Evolutionary conservation across 179 eudicot species (phyloP).

Genomic region (Spinacia oleracea): DNA sequence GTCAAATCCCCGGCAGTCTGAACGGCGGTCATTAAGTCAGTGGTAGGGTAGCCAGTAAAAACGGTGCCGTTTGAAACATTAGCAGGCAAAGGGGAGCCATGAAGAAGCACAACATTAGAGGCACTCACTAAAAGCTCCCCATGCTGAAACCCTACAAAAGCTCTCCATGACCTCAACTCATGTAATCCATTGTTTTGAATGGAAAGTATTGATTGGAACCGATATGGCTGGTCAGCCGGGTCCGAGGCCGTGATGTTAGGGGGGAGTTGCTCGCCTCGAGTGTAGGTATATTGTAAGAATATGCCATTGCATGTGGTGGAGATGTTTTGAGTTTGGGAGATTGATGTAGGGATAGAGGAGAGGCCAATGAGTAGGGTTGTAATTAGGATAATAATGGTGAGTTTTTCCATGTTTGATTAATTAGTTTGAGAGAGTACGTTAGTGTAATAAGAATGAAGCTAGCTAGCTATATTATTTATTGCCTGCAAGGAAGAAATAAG

Average conservation of each 20-base stretch:
- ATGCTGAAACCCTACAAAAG: constrained; percentile 35
- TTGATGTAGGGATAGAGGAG: constrained; percentile 7
- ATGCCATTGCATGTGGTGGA: constrained; percentile 14
- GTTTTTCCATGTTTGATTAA: constrained; percentile 8
- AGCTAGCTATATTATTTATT: too few species aligned
- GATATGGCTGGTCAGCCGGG: constrained; percentile 6
- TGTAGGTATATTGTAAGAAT: constrained; percentile 23
- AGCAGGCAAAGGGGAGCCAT: constrained; percentile 48
- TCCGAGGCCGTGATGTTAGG: constrained; percentile 18
- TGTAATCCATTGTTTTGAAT: constrained; percentile 20
- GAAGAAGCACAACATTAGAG: constrained; percentile 30
- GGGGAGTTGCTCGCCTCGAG: constrained; percentile 18
- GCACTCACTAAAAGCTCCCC: constrained; percentile 35
- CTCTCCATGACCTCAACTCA: constrained; percentile 37
- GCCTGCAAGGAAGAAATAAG: neutral
- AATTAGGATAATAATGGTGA: neutral
- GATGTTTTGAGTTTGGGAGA: constrained; percentile 18
- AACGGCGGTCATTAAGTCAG: constrained; percentile 55
- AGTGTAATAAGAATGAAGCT: neutral
- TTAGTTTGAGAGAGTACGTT: neutral
- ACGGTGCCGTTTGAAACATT: constrained; percentile 53
- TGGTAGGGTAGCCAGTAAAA: constrained; percentile 46
- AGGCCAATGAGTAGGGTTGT: neutral
- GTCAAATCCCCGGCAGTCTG: constrained; percentile 61
- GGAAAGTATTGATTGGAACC: constrained; percentile 17